Base-by-base conservation (phyloP, 768 basidiomycete species). In the Psilocybe subaeruginosa region DNA sequence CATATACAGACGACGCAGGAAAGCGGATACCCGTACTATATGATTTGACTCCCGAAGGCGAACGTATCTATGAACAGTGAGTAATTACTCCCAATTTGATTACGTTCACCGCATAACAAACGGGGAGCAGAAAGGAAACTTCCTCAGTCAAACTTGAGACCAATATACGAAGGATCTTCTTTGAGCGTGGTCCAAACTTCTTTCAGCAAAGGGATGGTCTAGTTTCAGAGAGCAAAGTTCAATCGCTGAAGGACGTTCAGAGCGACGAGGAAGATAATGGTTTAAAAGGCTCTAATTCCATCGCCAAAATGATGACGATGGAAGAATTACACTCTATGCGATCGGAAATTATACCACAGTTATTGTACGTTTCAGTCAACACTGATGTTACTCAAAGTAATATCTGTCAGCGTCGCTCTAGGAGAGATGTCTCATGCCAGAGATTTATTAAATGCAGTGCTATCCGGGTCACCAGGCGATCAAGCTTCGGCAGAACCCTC, bases 351-450 rank as follows among this genome's bases (percentile, higher is more conserved):
- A 56, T 88, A 27, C 86, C 87, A 8, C 89, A 90, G 61, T 78
- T 95, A 51, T 85, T 83, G 92, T 93, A 73, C 72, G 92, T 82
- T 48, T 9, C 57, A 50, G 49, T 9, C 16, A 23, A 27, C 46
- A 14, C 29, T 57, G 12, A 41, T 27, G 45, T 49, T 50, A 23
- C 11, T 48, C 14, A 53, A 56, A 53, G n/a, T 65, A 58, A 69
- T 63, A 55, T 30, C 55, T 57, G 41, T 43, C 51, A 92, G 91
- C 64, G 83, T 87, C 61, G 90, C 92, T 29, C 74, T 88, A 50
- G 91, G 91, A 58, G 93, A 95, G 73, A 90, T 94, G 84, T 82
- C 84, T 6, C 87, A 88, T 58, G 91, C 91, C 8, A 84, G 82
- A 64, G 90, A 92, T 62, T 77, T 95, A 23, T 75, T 95, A 30